Conservation (phyloP, 352 stramenopile species). For the Phytopythium boreale region DNA sequence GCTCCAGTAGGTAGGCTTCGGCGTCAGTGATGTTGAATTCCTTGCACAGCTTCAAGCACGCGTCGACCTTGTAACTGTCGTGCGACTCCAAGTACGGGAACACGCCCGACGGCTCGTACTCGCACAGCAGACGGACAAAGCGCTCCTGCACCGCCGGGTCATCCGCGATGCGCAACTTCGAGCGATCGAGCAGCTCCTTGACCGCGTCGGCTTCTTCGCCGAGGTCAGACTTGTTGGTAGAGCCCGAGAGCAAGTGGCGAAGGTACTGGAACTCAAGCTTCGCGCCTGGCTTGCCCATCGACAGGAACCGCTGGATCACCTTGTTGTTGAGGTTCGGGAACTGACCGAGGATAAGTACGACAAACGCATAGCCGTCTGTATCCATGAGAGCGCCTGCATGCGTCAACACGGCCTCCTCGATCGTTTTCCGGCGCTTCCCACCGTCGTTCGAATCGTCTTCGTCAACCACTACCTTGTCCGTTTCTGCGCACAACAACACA, state of each 20-base stretch:
- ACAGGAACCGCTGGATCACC: conserved; percentile 80
- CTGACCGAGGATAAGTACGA: conserved; percentile 85
- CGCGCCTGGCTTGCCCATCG: conserved; percentile 72
- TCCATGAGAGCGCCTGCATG: conserved; percentile 84
- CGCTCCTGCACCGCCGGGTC: conserved; percentile 80
- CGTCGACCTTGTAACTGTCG: conserved; percentile 87
- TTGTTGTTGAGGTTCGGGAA: conserved; percentile 86
- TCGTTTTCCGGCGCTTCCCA: conserved; percentile 53
- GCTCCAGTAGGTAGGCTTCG: conserved; percentile 91
- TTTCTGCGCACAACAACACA: conserved; percentile 17
- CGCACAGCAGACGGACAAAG: conserved; percentile 76
- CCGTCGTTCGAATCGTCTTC: conserved; percentile 33
- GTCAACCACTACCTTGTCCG: conserved; percentile 37
- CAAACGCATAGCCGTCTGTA: conserved; percentile 85
- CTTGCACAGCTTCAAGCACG: conserved; percentile 81
- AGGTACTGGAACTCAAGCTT: conserved; percentile 84
- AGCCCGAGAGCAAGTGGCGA: conserved; percentile 66
- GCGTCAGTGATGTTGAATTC: conserved; percentile 84
- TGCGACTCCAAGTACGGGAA: conserved; percentile 82
- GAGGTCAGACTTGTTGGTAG: conserved; percentile 32
- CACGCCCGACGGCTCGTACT: conserved; percentile 73
- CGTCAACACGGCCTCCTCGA: conserved; percentile 75
- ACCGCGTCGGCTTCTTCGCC: conserved; percentile 75
- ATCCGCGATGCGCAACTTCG: conserved; percentile 77
- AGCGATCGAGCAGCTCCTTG: conserved; percentile 77